Conservation (phyloP, 805 yeast species). For the Lipomyces mesembrius region DNA sequence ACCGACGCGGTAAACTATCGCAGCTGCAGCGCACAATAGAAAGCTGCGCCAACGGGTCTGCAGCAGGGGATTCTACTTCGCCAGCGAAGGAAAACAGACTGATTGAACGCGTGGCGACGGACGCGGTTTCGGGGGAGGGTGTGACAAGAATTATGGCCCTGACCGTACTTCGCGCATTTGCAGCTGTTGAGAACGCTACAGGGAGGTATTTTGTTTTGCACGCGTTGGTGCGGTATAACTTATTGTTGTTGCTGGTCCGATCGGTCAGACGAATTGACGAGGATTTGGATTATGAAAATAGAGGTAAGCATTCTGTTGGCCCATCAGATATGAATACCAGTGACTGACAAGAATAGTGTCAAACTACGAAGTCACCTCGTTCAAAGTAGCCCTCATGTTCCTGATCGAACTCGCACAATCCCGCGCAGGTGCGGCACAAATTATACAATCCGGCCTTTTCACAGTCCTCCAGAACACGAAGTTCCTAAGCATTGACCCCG, state of each 20-base stretch:
- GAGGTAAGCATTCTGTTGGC: conserved; percentile 17
- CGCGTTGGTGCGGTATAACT: conserved; percentile 64
- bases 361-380: conserved; percentile 77
- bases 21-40: conserved; percentile 30
- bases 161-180: conserved; percentile 69
- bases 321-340: neutral
- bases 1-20: conserved; percentile 17
- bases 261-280: conserved; percentile 74
- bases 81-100: conserved; percentile 23
- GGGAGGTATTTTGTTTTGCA: conserved; percentile 63
- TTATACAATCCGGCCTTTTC: conserved; percentile 76
- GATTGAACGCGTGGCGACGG: conserved; percentile 65
- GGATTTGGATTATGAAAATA: conserved; percentile 47
- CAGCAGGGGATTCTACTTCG: neutral
- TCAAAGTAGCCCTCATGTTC: conserved; percentile 70
- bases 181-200: conserved; percentile 58
- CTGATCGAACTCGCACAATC: conserved; percentile 76
- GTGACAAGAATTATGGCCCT: conserved; percentile 74
- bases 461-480: conserved; percentile 60
- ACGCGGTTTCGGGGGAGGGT: conserved; percentile 80
- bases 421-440: conserved; percentile 73
- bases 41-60: conserved; percentile 21
- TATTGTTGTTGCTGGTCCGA: conserved; percentile 66
- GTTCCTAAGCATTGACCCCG: conserved; percentile 74
- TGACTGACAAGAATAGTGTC: conserved; percentile 46